A percentile compares a stretch with the other conserved stretches of the same genome.
Conservation (phyloP, 1,139 yeast species). For the Waltiozyma sp. region DNA sequence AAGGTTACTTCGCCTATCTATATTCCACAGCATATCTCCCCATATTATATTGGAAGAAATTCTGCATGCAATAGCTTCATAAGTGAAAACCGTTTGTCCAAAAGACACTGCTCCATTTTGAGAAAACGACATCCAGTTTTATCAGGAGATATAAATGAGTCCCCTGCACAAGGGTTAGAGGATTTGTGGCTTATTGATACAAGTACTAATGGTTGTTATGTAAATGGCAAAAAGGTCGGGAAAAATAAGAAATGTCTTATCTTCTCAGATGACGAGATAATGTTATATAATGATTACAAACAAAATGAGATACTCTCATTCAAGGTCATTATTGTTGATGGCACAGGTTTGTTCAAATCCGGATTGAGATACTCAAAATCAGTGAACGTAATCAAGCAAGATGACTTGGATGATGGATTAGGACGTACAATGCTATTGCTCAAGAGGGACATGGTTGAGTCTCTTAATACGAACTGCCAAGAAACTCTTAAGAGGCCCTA, state of each 20-base stretch:
- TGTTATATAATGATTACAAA: constrained; percentile 50
- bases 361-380: constrained; percentile 14
- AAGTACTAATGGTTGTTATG: constrained; percentile 70
- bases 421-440: neutral
- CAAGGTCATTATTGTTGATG: constrained; percentile 38
- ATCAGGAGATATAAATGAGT: constrained; percentile 39
- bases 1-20: neutral
- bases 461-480: neutral
- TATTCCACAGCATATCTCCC: constrained; percentile 40
- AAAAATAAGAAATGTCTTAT: constrained; percentile 52
- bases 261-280: constrained; percentile 53
- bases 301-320: constrained; percentile 43
- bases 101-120: constrained; percentile 64
- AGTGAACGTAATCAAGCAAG: neutral
- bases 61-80: constrained; percentile 49
- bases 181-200: constrained; percentile 77
- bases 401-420: neutral
- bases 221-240: constrained; percentile 50
- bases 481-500: neutral
- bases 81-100: constrained; percentile 68
- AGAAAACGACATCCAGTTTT: constrained; percentile 50
- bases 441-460: neutral
- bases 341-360: constrained; percentile 44
- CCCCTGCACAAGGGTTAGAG: constrained; percentile 57
- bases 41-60: constrained; percentile 55